A percentile compares a stretch with the other conserved stretches of the same genome.
Conservation (phyloP, 768 basidiomycete species). For the Tulasnella sp. region DNA sequence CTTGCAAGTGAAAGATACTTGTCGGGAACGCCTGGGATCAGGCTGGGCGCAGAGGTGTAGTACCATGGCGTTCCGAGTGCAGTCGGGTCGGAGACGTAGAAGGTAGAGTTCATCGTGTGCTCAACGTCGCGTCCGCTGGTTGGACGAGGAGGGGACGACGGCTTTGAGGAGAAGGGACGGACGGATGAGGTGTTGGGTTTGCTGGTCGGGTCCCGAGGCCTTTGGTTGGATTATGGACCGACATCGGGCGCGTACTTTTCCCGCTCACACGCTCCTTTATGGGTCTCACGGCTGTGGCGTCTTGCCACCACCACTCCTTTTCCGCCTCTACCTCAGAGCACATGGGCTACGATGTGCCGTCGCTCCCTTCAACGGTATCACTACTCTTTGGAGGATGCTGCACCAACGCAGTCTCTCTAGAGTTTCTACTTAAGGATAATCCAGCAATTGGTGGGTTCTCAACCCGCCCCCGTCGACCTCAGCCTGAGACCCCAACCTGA, state of each 20-base stretch:
- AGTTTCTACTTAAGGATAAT: conserved; percentile 70
- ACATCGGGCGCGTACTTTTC: neutral
- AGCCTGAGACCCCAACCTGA: neutral
- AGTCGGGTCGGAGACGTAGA: conserved; percentile 21
- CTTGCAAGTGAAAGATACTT: conserved; percentile 67
- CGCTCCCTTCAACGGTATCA: conserved; percentile 50
- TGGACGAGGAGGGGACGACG: neutral
- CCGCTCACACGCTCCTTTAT: neutral
- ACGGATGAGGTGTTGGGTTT: neutral
- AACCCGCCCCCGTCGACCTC: neutral
- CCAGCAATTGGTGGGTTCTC: conserved; percentile 61
- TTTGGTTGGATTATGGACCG: neutral
- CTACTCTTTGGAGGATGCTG: conserved; percentile 85
- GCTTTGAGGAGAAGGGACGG: neutral
- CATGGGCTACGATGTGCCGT: conserved; percentile 18
- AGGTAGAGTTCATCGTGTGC: conserved; percentile 27
- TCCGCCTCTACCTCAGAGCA: neutral
- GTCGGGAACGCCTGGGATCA: conserved; percentile 67
- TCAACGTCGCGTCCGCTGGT: neutral
- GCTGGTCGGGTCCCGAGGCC: conserved; percentile 4
- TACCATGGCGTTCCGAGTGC: conserved; percentile 45
- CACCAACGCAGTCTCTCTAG: conserved; percentile 81
- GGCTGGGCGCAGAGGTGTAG: conserved; percentile 42
- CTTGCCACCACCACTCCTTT: neutral
- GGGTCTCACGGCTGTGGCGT: conserved; percentile 3